These are phyloP conservation scores for Tranzscheliella williamsii DNA, from an alignment of 1,284 basidiomycete species.

Conservation along the genomic window DNA sequence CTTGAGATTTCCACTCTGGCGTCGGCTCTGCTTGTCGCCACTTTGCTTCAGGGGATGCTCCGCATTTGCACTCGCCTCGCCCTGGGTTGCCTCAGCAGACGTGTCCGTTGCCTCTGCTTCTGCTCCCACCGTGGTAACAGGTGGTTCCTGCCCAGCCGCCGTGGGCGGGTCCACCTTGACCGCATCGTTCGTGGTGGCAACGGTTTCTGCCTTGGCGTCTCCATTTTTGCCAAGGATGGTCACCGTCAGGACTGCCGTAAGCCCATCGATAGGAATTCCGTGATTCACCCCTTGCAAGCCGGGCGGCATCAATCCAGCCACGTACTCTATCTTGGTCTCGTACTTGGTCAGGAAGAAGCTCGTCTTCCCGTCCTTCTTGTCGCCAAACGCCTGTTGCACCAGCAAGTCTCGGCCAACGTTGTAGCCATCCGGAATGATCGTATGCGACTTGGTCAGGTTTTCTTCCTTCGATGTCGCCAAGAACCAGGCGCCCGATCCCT, in stretches of 20 bases:
- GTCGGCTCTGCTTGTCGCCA: not conserved
- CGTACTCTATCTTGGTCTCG: constrained; percentile 64
- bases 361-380: constrained; percentile 27
- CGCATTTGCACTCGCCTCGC: not conserved
- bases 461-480: constrained; percentile 67
- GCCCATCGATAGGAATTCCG: constrained; percentile 55
- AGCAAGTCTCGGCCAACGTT: constrained; percentile 71
- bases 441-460: constrained; percentile 34
- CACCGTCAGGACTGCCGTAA: constrained; percentile 45
- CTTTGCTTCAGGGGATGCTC: not conserved
- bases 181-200: not conserved
- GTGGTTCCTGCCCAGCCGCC: no score
- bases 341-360: constrained; percentile 62
- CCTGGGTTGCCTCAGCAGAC: not conserved
- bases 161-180: no score
- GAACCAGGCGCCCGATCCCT: constrained; percentile 74
- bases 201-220: not conserved
- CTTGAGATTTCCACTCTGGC: not conserved
- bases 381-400: constrained; percentile 37
- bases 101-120: not conserved
- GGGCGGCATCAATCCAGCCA: constrained; percentile 66
- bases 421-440: constrained; percentile 47
- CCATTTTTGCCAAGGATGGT: constrained; percentile 5
- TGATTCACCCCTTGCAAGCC: constrained; percentile 67
- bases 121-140: no score